A percentile compares a stretch with the other conserved stretches of the same genome.
Conservation (phyloP, 2,329 filamentous ascomycete species). For the Diaporthe ampelina region DNA sequence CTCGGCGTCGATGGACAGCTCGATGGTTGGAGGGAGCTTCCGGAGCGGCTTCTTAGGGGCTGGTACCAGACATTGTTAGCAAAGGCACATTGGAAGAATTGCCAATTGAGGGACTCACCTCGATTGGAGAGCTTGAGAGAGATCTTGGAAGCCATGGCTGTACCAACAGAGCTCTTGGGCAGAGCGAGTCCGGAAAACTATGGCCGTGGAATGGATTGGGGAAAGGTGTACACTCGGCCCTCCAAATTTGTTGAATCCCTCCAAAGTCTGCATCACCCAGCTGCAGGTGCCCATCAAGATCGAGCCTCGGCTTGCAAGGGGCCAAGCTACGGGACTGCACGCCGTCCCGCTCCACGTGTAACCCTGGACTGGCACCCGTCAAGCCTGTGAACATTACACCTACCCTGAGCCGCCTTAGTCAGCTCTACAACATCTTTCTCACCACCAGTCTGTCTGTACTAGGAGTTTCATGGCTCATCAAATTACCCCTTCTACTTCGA, state of each 20-base stretch:
- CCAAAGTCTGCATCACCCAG: constrained; percentile 17
- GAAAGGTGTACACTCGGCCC: neutral
- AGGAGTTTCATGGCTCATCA: no score
- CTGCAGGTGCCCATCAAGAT: neutral
- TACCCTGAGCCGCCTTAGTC: neutral
- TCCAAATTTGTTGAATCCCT: constrained; percentile 23
- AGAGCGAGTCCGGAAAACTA: constrained; percentile 7
- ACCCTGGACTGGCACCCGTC: neutral
- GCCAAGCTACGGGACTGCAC: neutral
- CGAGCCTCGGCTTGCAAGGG: constrained; percentile 26
- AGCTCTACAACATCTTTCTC: neutral
- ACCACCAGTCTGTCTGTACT: neutral
- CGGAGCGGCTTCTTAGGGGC: constrained; percentile 66
- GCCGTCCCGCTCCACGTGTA: neutral
- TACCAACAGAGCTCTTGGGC: constrained; percentile 12
- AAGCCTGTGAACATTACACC: neutral
- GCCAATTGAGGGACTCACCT: constrained; percentile 2
- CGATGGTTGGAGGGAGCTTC: constrained; percentile 66
- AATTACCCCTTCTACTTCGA: no score
- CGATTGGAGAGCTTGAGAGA: constrained; percentile 37
- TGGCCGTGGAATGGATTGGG: neutral
- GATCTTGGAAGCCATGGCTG: constrained; percentile 38
- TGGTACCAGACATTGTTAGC: constrained; percentile 2
- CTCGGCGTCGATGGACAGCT: constrained; percentile 64
- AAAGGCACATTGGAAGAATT: neutral